Evolutionary conservation across 192 early-diverging fungal species (phyloP).

Genomic region (Coemansia sp.): DNA sequence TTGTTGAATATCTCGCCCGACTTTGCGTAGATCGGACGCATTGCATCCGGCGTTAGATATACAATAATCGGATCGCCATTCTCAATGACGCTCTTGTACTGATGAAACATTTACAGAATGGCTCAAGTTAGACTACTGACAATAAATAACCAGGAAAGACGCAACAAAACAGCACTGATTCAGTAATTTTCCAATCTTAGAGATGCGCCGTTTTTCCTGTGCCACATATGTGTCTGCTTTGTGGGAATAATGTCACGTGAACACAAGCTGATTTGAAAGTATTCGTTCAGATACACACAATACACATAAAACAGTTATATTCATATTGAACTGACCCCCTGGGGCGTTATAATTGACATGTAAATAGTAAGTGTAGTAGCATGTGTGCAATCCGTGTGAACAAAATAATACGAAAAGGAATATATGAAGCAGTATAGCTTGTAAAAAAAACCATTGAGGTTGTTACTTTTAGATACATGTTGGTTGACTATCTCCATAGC

Average conservation of each 20-base stretch:
- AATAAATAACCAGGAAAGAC: background rate
- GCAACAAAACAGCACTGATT: background rate
- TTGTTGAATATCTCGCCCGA: conserved; percentile 68
- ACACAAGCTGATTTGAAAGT: background rate
- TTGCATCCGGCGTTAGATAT: conserved; percentile 70
- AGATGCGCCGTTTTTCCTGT: background rate
- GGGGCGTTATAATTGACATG: background rate
- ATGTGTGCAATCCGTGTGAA: no score
- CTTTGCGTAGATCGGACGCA: conserved; percentile 64
- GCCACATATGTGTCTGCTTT: background rate
- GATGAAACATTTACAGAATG: conserved; percentile 32
- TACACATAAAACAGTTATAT: background rate
- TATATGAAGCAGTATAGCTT: no score
- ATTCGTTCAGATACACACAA: no score
- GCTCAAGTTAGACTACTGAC: background rate
- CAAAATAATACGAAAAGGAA: background rate
- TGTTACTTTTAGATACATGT: no score
- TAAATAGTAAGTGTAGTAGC: background rate
- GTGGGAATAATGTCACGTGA: background rate
- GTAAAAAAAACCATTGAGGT: no score
- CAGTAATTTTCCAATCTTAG: background rate
- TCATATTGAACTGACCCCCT: background rate
- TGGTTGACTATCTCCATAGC: no score
- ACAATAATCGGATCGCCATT: conserved; percentile 78
- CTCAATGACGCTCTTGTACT: conserved; percentile 61